Evolutionary conservation across 306 rosid species (phyloP).

Genomic region (Biancaea sappan): DNA sequence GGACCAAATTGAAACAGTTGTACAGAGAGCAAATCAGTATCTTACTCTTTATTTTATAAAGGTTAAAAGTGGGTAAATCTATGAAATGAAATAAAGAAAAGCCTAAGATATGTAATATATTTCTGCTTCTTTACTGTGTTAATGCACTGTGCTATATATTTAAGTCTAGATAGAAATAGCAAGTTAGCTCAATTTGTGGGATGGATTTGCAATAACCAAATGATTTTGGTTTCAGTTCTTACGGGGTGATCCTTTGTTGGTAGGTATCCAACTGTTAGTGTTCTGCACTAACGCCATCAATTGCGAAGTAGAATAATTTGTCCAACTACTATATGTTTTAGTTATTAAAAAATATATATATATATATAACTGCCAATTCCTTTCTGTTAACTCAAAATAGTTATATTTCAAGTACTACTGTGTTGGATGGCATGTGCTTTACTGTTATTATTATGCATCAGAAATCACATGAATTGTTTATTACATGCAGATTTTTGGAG

Average conservation of each 20-base stretch:
- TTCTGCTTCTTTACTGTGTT: background rate
- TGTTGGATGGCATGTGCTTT: constrained; percentile 14
- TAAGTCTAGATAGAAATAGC: too few species aligned
- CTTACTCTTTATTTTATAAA: too few species aligned
- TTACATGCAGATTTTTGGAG: constrained; percentile 78
- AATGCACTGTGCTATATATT: background rate
- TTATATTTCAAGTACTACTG: background rate
- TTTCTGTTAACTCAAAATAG: constrained; percentile 10
- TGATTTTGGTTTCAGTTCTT: background rate
- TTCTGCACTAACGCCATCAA: too few species aligned
- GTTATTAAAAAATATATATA: background rate
- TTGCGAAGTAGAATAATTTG: background rate
- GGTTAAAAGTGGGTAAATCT: background rate
- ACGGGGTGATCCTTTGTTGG: background rate
- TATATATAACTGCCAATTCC: background rate
- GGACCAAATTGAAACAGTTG: too few species aligned
- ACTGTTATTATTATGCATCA: constrained; percentile 3
- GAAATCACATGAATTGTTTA: constrained; percentile 20
- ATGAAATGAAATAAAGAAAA: background rate
- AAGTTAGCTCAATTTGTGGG: background rate
- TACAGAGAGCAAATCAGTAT: too few species aligned
- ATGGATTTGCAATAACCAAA: background rate
- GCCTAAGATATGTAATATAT: background rate
- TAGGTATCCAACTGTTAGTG: too few species aligned
- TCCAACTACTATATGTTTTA: background rate